Percentiles rank a stretch among this genome's conserved stretches.
These are phyloP conservation scores for Pelargonium citronellum DNA, from an alignment of 441 rosid species.

Conservation along the genomic window DNA sequence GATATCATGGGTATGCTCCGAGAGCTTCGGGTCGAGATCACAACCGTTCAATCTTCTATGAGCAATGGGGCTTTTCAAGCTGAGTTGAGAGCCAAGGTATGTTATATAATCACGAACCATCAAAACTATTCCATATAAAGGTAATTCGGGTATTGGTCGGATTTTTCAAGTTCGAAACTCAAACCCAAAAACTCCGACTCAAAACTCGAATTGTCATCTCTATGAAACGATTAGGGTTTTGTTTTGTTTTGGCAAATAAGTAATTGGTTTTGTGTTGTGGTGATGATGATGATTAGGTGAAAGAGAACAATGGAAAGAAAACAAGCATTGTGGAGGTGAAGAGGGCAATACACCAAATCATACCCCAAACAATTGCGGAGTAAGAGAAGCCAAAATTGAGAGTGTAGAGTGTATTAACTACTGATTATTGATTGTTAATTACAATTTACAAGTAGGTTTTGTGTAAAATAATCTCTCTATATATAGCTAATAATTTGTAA, in stretches of 20 bases:
- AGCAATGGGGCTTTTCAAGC: conserved; percentile 44
- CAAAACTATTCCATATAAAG: background rate
- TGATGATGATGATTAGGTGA: conserved; percentile 1
- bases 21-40: conserved; percentile 60
- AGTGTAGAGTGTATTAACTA: too few species aligned
- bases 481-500: too few species aligned
- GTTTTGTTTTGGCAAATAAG: background rate
- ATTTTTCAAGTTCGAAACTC: too few species aligned
- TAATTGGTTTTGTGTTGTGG: background rate
- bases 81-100: conserved; percentile 82
- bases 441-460: too few species aligned
- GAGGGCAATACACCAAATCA: background rate
- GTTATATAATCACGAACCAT: background rate
- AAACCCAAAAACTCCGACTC: too few species aligned
- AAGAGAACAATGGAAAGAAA: background rate
- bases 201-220: too few species aligned
- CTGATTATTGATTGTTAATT: too few species aligned
- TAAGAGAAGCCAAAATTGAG: too few species aligned
- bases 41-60: conserved; percentile 50
- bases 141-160: too few species aligned
- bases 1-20: conserved; percentile 65
- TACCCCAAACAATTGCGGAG: background rate
- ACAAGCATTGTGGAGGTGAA: conserved; percentile 8
- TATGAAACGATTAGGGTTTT: too few species aligned
- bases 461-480: too few species aligned